Conservation (phyloP, 345 rosid genomes). For the Salix dunnii region DNA sequence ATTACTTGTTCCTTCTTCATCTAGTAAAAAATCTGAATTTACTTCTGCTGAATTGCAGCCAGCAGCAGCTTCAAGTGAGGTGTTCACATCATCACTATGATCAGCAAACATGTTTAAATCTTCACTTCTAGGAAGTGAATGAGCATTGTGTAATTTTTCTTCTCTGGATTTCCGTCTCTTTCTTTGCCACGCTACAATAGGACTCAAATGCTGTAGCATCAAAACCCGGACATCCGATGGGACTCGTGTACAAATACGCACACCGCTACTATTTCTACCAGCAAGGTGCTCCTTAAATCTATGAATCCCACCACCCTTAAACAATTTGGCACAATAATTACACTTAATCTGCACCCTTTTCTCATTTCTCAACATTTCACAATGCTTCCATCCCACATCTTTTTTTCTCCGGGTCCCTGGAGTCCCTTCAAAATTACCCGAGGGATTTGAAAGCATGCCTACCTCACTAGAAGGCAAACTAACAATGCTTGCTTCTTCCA, state of each 20-base stretch:
- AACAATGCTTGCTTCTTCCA: neutral
- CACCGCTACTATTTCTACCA: constrained; percentile 27
- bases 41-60: neutral
- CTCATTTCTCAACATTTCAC: constrained; percentile 9
- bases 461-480: neutral
- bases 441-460: constrained; percentile 20
- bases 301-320: constrained; percentile 37
- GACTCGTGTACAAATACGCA: constrained; percentile 19
- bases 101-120: constrained; percentile 1
- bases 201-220: constrained; percentile 26
- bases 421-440: neutral
- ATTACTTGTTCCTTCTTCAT: constrained; percentile 8
- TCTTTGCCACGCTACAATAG: constrained; percentile 11
- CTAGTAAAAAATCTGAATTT: neutral
- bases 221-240: constrained; percentile 20
- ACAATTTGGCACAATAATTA: constrained; percentile 25
- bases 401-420: constrained; percentile 17
- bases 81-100: constrained; percentile 4
- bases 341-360: constrained; percentile 23
- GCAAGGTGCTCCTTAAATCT: constrained; percentile 40
- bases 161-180: constrained; percentile 1
- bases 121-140: constrained; percentile 11
- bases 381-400: constrained; percentile 28
- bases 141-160: neutral
- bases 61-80: neutral